Evolutionary conservation across 768 basidiomycete genomes (phyloP).

Genomic region (Hysterangium stoloniferum): DNA sequence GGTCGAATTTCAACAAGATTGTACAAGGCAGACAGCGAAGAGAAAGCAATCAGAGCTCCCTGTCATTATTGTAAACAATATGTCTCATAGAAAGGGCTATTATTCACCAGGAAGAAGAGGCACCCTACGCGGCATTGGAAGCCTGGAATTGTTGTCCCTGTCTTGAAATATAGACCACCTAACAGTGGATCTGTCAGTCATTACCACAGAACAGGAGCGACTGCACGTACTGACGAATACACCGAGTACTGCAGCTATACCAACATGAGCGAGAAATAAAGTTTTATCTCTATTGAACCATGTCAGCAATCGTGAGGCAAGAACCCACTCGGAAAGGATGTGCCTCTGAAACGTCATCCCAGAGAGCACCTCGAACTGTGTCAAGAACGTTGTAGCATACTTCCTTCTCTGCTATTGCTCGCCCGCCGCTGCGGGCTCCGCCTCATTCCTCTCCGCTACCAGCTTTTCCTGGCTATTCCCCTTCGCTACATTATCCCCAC

Average conservation of each 20-base stretch:
- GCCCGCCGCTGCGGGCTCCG: conserved; percentile 6
- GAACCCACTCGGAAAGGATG: conserved; percentile 13
- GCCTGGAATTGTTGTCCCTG: conserved; percentile 74
- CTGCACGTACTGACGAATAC: conserved; percentile 70
- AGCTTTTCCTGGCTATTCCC: conserved; percentile 4
- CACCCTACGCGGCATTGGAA: conserved; percentile 94
- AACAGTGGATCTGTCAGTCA: background rate
- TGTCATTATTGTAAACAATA: conserved; percentile 21
- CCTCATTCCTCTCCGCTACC: conserved; percentile 13
- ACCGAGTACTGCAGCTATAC: conserved; percentile 63
- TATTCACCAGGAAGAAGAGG: conserved; percentile 78
- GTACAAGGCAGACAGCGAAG: conserved; percentile 81
- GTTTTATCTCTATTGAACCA: conserved; percentile 62
- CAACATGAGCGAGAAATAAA: conserved; percentile 72
- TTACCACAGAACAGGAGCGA: background rate
- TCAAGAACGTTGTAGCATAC: conserved; percentile 78
- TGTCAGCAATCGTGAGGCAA: background rate
- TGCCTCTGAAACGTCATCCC: conserved; percentile 73
- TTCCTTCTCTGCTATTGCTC: conserved; percentile 18
- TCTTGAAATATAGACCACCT: conserved; percentile 86
- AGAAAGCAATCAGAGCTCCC: conserved; percentile 90
- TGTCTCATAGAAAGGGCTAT: background rate
- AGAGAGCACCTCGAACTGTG: conserved; percentile 76
- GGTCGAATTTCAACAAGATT: conserved; percentile 79
- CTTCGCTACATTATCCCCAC: background rate